Evolutionary conservation across 2,329 filamentous ascomycete species (phyloP).

Genomic region (Hortaea werneckii): DNA sequence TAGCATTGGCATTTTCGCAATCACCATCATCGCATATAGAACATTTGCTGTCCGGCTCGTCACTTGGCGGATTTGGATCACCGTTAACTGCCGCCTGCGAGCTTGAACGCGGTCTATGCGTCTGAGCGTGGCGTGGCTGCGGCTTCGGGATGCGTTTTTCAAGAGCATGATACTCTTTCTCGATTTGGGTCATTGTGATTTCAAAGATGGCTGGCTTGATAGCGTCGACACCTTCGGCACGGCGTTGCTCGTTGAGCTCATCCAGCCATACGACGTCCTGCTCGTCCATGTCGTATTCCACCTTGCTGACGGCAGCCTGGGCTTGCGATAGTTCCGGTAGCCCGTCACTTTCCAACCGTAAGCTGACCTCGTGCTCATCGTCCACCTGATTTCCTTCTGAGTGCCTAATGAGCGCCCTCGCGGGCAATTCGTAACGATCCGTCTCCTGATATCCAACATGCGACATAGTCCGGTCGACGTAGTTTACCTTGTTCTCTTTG

Average conservation of each 20-base stretch:
- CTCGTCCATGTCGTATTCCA: slow-evolving; percentile 99
- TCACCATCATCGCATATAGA: slow-evolving; percentile 98
- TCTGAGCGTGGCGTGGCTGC: slow-evolving; percentile 91
- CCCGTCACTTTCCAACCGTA: slow-evolving; percentile 47
- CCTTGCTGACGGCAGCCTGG: slow-evolving; percentile 54
- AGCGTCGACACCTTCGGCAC: slow-evolving; percentile 61
- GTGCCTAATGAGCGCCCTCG: slow-evolving; percentile 57
- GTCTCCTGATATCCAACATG: slow-evolving; percentile 94
- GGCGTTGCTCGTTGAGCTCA: slow-evolving; percentile 67
- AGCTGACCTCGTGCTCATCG: slow-evolving; percentile 46
- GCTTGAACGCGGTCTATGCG: slow-evolving; percentile 82
- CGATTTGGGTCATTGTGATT: slow-evolving; percentile 96
- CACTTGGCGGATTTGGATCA: slow-evolving; percentile 67
- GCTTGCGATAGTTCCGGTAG: slow-evolving; percentile 42
- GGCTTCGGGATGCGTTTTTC: slow-evolving; percentile 96
- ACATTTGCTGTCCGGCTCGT: slow-evolving; percentile 95
- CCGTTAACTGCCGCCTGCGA: slow-evolving; percentile 93
- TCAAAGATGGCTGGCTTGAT: slow-evolving; percentile 94
- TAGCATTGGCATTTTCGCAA: slow-evolving; percentile 97
- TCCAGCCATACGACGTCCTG: slow-evolving; percentile 96
- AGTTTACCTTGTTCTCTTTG: slow-evolving; percentile 67
- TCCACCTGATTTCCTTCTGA: slow-evolving; percentile 54
- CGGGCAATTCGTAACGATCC: slow-evolving; percentile 73
- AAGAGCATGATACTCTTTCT: slow-evolving; percentile 94
- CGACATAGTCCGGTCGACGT: slow-evolving; percentile 93